These are phyloP conservation scores for Populus hybrid DNA, from an alignment of 441 rosid species.

Conservation along the genomic window DNA sequence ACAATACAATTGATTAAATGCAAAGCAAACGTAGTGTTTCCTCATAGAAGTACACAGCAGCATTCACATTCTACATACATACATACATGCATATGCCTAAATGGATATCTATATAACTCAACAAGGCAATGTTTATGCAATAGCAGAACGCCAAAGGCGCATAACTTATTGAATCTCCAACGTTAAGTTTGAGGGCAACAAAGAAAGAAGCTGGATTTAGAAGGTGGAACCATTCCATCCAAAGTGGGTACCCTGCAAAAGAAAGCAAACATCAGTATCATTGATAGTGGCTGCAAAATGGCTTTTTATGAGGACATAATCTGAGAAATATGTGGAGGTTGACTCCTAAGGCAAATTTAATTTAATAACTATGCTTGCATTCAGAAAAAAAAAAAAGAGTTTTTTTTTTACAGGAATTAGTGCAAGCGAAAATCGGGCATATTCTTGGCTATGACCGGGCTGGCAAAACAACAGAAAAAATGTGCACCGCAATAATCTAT, in stretches of 20 bases:
- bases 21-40: background rate
- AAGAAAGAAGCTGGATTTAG: conserved; percentile 26
- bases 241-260: conserved; percentile 72
- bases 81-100: background rate
- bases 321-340: conserved; percentile 1
- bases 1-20: background rate
- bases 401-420: conserved; percentile 55
- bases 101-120: background rate
- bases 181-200: background rate
- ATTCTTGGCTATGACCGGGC: conserved; percentile 87
- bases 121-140: background rate
- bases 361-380: conserved; percentile 25
- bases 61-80: background rate
- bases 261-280: conserved; percentile 13
- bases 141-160: background rate
- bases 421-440: conserved; percentile 94
- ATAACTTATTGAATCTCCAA: background rate
- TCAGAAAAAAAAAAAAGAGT: conserved; percentile 25
- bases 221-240: conserved; percentile 91
- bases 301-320: background rate
- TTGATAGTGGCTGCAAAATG: background rate
- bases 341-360: conserved; percentile 9
- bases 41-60: background rate
- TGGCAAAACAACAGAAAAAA: conserved; percentile 46
- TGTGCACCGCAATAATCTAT: conserved; percentile 24